Base-by-base conservation (phyloP, 164 flowering plant genomes). In the Brasenia schreberi region DNA sequence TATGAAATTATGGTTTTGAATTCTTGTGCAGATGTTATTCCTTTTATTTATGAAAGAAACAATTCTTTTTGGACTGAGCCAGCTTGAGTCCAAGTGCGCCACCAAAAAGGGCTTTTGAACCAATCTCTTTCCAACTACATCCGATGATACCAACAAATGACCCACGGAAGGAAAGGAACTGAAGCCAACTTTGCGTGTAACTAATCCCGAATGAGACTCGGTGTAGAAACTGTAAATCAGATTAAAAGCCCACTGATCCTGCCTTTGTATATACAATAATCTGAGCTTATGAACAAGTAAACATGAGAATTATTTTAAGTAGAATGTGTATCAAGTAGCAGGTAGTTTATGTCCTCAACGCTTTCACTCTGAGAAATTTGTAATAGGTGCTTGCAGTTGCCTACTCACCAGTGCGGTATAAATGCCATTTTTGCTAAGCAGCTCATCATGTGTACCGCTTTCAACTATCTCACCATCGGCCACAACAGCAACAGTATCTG, bases 381-480 rank as follows among this genome's bases (percentile, higher is more conserved):
- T 18, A 76, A 72, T 84, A 18, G 85, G 72, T 67, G 65, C 89
- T 73, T 95, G 92, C 39, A 95, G 78, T 66, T 95, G 99, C 74
- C 99, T 83, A 76, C 77, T 89, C 44, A 95, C 97, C 19, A 95
- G 64, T 64, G 97, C 87, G n/a, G 91, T 90, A 67, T 95, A 92
- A 58, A 90, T 84, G 7, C 97, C 98, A 72, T 86, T 79, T 75
- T 76, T 80, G 73, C 52, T 61, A 5, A 95, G 89, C 58, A 95
- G 97, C 70, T 88, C 89, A 0, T 92, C 96, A 62, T 95, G 99
- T 33, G 82, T 83, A 43, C 99, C 97, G 4, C 82, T 82, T 73
- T 95, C 99, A n/a, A 81, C 99, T 7, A 95, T 81, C 74, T 90
- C 85, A 18, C 99, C 99, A 70, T 89, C 97, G 0, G 97, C 90